Base-by-base conservation (phyloP, 345 rosid species). In the Salix suchowensis region DNA sequence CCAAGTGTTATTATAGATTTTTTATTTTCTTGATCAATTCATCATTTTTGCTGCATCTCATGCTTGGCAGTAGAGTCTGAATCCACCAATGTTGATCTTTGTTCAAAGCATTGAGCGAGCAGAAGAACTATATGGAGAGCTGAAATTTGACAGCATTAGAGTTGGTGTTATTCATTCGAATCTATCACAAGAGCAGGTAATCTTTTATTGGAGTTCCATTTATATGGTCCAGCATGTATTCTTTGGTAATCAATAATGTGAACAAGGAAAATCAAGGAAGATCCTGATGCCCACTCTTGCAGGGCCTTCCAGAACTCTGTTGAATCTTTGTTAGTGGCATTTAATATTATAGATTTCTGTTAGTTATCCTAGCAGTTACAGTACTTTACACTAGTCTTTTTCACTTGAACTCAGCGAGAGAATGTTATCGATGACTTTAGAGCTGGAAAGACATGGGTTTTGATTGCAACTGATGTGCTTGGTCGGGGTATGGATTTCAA, bases 401-500 rank as follows among this genome's bases (percentile, higher is more conserved):
- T 58, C 67, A 34, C 15, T 69, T 75, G 74, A 62, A 80, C 77
- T 74, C 89, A 96, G 99, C 85, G 98, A 15, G 97, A 91, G 74
- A 87, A 88, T 55, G 94, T 89, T 19, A 96, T 93, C 16, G 91
- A 93, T 81, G 83, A 86, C 80, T 95, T 95, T 80, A 87, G 98
- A 81, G 90, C 89, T 12, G 96, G 97, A 19, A 89, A 93, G 80
- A 89, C 87, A 65, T 96, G 99, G 98, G 96, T 96, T 61, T 79
- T 96, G 78, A 93, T 96, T 24, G 99, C 98, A 65, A 96, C 97
- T 30, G 99, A 96, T 86, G 94, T 96, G 72, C 85, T 96, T 36
- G 98, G 97, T 62, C 91, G 97, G 24, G 99, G 98, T 32, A 92
- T 96, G 99, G 99, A 96, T 84, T 96, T 96, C 87, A 96, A 96